A percentile compares a stretch with the other conserved stretches of the same genome.
Conservation (phyloP, 1,284 basidiomycete species). For the Moniliophthora roreri region DNA sequence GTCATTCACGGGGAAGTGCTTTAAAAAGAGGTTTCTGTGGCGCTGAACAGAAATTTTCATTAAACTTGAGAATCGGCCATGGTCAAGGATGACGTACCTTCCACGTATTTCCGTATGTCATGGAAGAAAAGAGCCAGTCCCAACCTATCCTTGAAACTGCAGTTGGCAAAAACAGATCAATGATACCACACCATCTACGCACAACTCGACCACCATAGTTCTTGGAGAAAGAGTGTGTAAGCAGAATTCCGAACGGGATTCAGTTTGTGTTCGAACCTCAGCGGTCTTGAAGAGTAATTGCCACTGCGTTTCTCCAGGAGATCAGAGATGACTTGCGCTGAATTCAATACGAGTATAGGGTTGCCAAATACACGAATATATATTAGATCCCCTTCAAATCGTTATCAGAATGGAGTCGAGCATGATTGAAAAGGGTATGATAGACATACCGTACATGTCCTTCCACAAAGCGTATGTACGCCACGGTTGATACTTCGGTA, state of each 20-base stretch:
- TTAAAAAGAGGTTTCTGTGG: conserved; percentile 44
- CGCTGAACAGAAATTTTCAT: conserved; percentile 21
- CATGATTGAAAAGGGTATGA: conserved; percentile 2
- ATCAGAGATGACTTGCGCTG: conserved; percentile 37
- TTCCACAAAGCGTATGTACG: conserved; percentile 46
- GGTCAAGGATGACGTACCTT: conserved; percentile 20
- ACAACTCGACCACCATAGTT: conserved; percentile 49
- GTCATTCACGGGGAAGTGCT: conserved; percentile 37
- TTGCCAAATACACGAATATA: conserved; percentile 47
- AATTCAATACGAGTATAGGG: conserved; percentile 47
- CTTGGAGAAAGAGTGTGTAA: conserved; percentile 14
- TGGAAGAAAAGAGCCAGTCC: conserved; percentile 48
- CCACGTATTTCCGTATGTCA: conserved; percentile 42
- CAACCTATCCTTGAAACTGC: conserved; percentile 41
- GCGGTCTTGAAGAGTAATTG: conserved; percentile 46
- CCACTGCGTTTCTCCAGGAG: conserved; percentile 44
- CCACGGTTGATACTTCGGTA: conserved; percentile 46
- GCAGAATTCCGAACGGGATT: not conserved
- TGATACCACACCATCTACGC: conserved; percentile 14
- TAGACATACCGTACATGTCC: conserved; percentile 38
- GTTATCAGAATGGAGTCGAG: conserved; percentile 1
- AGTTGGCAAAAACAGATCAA: not conserved
- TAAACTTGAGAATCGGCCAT: conserved; percentile 11
- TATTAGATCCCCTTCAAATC: conserved; percentile 42
- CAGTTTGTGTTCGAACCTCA: conserved; percentile 13